These are phyloP conservation scores for Nicotiana sylvestris DNA, from an alignment of 257 asterid species.

Conservation along the genomic window DNA sequence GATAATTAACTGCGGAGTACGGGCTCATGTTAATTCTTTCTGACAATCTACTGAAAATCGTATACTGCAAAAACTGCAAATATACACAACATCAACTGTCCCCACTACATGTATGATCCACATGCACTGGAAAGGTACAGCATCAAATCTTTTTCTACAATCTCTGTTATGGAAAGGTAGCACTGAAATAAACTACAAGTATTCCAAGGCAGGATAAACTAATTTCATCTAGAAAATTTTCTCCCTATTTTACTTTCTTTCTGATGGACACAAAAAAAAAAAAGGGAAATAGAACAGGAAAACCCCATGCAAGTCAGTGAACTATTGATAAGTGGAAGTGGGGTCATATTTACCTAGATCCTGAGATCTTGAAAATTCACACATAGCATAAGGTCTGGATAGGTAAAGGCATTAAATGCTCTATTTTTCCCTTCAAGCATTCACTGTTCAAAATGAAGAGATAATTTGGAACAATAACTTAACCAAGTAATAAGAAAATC, in stretches of 20 bases:
- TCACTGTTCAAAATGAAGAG: not conserved
- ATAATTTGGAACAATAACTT: not conserved
- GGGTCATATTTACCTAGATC: not conserved
- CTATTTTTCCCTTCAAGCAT: not conserved
- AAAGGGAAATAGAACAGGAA: not conserved
- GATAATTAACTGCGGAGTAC: not conserved
- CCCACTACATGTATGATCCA: not conserved
- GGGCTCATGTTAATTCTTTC: not conserved
- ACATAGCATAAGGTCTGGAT: not conserved
- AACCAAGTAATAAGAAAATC: not conserved
- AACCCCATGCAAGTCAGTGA: not conserved
- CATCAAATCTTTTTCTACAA: not conserved
- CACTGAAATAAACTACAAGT: not conserved
- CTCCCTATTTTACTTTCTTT: not conserved
- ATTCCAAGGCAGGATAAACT: not conserved
- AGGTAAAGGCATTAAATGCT: not conserved
- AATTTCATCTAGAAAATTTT: not conserved
- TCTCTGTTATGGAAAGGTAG: not conserved
- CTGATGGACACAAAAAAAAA: not conserved
- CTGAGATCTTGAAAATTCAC: not conserved
- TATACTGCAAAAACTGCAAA: not conserved
- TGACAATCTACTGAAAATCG: not conserved
- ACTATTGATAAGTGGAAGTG: not conserved
- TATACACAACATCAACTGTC: not conserved
- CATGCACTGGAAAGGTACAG: not conserved